A percentile compares a stretch with the other conserved stretches of the same genome.
Conservation (phyloP, 306 rosid genomes). For the Castanospermum australe region DNA sequence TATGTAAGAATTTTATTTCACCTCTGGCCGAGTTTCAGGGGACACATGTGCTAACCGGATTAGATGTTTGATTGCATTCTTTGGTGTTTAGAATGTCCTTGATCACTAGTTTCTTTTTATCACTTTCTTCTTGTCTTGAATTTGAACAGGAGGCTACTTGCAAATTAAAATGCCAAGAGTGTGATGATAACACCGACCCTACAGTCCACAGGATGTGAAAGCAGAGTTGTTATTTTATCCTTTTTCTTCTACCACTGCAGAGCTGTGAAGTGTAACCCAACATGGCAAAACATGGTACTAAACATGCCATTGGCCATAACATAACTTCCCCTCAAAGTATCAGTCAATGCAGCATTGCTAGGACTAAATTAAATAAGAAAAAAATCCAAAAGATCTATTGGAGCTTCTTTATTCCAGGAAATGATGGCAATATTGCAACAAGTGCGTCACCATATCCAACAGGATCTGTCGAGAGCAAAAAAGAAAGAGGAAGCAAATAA, state of each 20-base stretch:
- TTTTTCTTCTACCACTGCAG: neutral
- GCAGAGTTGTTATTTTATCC: neutral
- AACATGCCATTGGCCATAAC: neutral
- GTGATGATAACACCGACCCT: neutral
- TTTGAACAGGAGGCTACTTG: neutral
- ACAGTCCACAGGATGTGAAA: neutral
- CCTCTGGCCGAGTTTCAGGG: too few relatives aligned
- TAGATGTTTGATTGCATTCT: too few relatives aligned
- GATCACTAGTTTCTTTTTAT: too few relatives aligned
- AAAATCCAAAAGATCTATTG: conserved; percentile 38
- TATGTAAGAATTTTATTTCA: too few relatives aligned
- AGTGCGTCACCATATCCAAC: conserved; percentile 91
- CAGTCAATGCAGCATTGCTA: conserved; percentile 2
- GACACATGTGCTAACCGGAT: too few relatives aligned
- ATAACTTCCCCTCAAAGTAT: neutral
- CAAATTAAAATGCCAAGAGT: neutral
- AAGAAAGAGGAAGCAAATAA: neutral
- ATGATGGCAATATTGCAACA: conserved; percentile 79
- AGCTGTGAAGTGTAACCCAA: neutral
- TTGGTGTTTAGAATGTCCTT: too few relatives aligned
- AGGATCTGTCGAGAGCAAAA: conserved; percentile 55
- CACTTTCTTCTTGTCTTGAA: too few relatives aligned
- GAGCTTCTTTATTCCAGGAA: conserved; percentile 91
- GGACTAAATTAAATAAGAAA: neutral
- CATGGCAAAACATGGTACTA: neutral